Conservation (phyloP, 441 rosid genomes). For the Syzygium malaccense region DNA sequence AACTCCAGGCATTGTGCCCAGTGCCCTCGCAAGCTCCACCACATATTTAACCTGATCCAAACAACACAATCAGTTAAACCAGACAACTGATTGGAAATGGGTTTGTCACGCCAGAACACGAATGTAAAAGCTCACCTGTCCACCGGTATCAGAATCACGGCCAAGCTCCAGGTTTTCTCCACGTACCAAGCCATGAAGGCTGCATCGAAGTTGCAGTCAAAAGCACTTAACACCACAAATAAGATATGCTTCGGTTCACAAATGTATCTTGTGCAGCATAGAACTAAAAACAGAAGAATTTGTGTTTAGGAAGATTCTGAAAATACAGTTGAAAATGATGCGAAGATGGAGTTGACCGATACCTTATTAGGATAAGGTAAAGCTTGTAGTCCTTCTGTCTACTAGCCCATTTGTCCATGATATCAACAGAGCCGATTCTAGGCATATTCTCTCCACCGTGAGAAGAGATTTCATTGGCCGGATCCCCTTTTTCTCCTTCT, state of each 20-base stretch:
- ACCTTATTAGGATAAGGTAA: not conserved
- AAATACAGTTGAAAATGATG: not conserved
- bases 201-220: not conserved
- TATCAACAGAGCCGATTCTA: not conserved
- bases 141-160: conserved; percentile 3
- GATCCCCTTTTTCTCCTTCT: not conserved
- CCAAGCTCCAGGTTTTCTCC: conserved; percentile 2
- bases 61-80: not conserved
- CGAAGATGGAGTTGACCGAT: not conserved
- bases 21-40: not conserved
- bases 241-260: not conserved
- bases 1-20: not conserved
- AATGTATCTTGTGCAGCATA: not conserved
- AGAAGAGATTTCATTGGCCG: not conserved
- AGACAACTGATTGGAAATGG: not conserved
- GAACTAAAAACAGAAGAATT: not conserved
- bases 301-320: not conserved
- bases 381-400: not conserved
- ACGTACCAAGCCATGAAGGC: not conserved
- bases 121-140: not conserved
- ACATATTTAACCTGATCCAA: not conserved
- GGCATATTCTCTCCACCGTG: not conserved
- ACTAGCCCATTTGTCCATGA: not conserved
- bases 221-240: not conserved
- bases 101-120: not conserved